A percentile compares a stretch with the other conserved stretches of the same genome.
These are phyloP conservation scores for Salvia rosmarinus DNA, from an alignment of 257 asterid species.

Conservation along the genomic window DNA sequence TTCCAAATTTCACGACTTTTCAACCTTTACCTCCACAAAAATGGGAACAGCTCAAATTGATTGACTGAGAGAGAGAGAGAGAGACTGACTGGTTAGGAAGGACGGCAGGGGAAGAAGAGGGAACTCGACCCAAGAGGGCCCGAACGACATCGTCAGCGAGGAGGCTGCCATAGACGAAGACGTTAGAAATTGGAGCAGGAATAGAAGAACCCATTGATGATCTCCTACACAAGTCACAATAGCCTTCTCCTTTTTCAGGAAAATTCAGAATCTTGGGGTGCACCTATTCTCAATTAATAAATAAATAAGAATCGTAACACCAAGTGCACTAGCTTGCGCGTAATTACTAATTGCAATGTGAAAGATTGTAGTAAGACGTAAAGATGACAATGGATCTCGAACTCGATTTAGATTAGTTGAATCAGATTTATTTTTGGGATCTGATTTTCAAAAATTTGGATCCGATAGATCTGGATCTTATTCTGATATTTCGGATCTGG, in stretches of 20 bases:
- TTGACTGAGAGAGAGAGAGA: constrained; percentile 12
- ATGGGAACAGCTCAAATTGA: constrained; percentile 5
- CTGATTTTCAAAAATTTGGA: too few relatives aligned
- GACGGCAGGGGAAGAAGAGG: constrained; percentile 42
- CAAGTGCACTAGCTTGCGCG: too few relatives aligned
- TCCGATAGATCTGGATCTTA: too few relatives aligned
- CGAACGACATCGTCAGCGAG: constrained; percentile 86
- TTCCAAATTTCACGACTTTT: neutral
- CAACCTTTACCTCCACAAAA: constrained; percentile 4
- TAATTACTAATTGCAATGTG: too few relatives aligned
- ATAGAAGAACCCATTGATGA: constrained; percentile 40
- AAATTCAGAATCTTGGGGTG: neutral
- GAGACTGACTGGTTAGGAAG: constrained; percentile 42
- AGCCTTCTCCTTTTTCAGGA: neutral
- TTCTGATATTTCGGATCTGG: too few relatives aligned
- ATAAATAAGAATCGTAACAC: too few relatives aligned
- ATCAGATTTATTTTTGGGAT: too few relatives aligned
- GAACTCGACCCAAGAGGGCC: constrained; percentile 57
- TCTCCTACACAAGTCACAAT: too few relatives aligned
- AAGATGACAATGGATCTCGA: too few relatives aligned
- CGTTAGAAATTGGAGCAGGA: constrained; percentile 43
- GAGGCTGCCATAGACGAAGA: constrained; percentile 97
- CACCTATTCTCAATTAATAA: too few relatives aligned
- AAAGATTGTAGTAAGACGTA: too few relatives aligned
- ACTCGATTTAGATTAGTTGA: too few relatives aligned